These are phyloP conservation scores for Colletotrichum australisinense DNA, from an alignment of 2,329 filamentous ascomycete species.

Conservation along the genomic window DNA sequence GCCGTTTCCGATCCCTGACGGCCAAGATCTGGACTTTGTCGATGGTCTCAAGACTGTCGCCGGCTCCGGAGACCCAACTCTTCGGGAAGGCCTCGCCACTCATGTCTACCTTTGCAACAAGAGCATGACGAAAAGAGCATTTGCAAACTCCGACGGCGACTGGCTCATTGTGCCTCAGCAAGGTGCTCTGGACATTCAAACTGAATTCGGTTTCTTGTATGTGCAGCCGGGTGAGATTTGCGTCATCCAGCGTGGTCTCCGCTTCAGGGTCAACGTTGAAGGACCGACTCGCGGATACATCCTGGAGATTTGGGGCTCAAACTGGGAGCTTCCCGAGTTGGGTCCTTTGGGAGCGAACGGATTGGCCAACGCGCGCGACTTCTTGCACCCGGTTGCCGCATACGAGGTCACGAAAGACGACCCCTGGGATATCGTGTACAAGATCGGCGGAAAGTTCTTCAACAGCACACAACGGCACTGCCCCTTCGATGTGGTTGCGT, in stretches of 20 bases:
- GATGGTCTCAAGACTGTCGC: slow-evolving; percentile 60
- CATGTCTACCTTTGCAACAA: slow-evolving; percentile 60
- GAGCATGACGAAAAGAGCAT: slow-evolving; percentile 59
- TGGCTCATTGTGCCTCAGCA: slow-evolving; percentile 74
- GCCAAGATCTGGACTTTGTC: slow-evolving; percentile 55
- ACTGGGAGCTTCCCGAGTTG: slow-evolving; percentile 74
- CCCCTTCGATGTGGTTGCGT: slow-evolving; percentile 78
- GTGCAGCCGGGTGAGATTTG: slow-evolving; percentile 76
- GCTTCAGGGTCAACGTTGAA: slow-evolving; percentile 67
- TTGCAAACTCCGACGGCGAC: slow-evolving; percentile 72
- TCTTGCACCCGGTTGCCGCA: slow-evolving; percentile 69
- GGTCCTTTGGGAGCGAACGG: slow-evolving; percentile 75
- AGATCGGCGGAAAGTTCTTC: slow-evolving; percentile 72
- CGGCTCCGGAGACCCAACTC: slow-evolving; percentile 61
- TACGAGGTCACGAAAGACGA: slow-evolving; percentile 65
- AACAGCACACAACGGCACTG: slow-evolving; percentile 70
- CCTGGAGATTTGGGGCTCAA: slow-evolving; percentile 73
- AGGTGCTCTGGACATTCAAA: slow-evolving; percentile 74
- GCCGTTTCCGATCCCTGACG: slow-evolving; percentile 48
- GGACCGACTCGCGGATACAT: slow-evolving; percentile 74
- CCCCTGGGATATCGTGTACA: slow-evolving; percentile 69
- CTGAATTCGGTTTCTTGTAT: slow-evolving; percentile 72
- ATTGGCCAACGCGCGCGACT: slow-evolving; percentile 74
- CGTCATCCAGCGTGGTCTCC: slow-evolving; percentile 69
- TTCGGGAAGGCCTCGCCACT: slow-evolving; percentile 60